Percentiles rank a stretch among this genome's conserved stretches.
Evolutionary conservation across 108 stramenopile species (phyloP).

Genomic region (Chaetoceros tenuissimus): DNA sequence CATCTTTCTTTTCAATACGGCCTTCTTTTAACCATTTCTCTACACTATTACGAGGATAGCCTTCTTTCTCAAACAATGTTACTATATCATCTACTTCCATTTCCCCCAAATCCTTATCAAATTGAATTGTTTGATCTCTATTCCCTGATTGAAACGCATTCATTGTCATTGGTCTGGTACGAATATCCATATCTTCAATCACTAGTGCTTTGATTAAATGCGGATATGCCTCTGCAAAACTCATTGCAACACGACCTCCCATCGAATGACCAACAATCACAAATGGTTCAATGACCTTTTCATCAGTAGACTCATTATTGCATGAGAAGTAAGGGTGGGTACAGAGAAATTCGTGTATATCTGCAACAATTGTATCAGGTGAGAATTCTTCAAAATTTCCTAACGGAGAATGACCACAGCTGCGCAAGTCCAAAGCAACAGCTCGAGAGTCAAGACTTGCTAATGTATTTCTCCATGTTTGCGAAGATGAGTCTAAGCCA

Average conservation of each 20-base stretch:
- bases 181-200: constrained; percentile 42
- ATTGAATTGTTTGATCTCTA: neutral
- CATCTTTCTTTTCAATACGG: constrained; percentile 6
- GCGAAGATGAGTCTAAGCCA: constrained; percentile 29
- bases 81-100: neutral
- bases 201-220: constrained; percentile 17
- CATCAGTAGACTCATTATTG: neutral
- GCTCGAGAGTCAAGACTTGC: constrained; percentile 8
- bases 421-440: constrained; percentile 30
- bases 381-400: constrained; percentile 17
- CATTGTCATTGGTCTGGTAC: constrained; percentile 2
- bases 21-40: constrained; percentile 27
- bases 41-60: constrained; percentile 18
- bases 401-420: constrained; percentile 24
- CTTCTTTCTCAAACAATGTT: constrained; percentile 8
- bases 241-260: constrained; percentile 37
- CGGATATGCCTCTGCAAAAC: constrained; percentile 21
- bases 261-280: constrained; percentile 41
- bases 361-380: constrained; percentile 15
- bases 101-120: neutral
- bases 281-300: constrained; percentile 5
- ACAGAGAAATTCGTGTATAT: constrained; percentile 5
- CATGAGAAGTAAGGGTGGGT: neutral
- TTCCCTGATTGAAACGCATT: constrained; percentile 1
- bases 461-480: constrained; percentile 20